Base-by-base conservation (phyloP, 2,329 filamentous ascomycete genomes). In the Ophiocordyceps unilateralis region DNA sequence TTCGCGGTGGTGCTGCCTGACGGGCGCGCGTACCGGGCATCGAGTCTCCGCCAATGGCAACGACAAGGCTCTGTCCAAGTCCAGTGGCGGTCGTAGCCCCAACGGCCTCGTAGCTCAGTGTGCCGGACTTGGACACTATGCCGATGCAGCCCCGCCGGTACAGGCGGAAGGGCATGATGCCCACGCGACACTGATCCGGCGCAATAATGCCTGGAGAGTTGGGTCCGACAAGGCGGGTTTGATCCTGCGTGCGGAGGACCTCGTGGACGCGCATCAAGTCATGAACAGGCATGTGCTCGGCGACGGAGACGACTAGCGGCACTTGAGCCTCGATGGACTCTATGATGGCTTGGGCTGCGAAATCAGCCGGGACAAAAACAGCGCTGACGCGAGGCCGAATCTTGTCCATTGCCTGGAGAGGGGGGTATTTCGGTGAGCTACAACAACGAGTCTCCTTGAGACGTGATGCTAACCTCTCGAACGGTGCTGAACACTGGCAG, bases 141-240 rank as follows among this genome's bases (percentile, higher is more conserved):
- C 82, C 83, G 20, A 89, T 66, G 44, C 74, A 71, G 0, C 82
- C 83, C 1, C 75, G 70, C 1, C 43, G 46, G 22, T 63, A 65
- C 49, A 65, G 61, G 24, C 51, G 53, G 41, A 60, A 61, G 1
- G 61, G 62, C 62, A 65, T 65, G 36, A 65, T 64, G 2, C 62
- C 62, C 5, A 64, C 56, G 1, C 61, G 45, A 50, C 83, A 88
- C 2, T 76, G 78, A 20, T 78, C 71, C 0, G 82, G 78, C 4
- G 81, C 81, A 44, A 88, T 85, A 47, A 89, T 86, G 0, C 83
- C 83, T 0, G 83, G 82, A 19, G 80, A 82, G 55, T 88, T 89
- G n/a, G 83, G 80, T 2, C 83, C 83, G 0, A 89, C 80, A 0
- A 89, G 68, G 7, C 83, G 68, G 0, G 80, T 83, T 50, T 74